Conservation (phyloP, 805 yeast genomes). For the Yamadazyma phyllophila region DNA sequence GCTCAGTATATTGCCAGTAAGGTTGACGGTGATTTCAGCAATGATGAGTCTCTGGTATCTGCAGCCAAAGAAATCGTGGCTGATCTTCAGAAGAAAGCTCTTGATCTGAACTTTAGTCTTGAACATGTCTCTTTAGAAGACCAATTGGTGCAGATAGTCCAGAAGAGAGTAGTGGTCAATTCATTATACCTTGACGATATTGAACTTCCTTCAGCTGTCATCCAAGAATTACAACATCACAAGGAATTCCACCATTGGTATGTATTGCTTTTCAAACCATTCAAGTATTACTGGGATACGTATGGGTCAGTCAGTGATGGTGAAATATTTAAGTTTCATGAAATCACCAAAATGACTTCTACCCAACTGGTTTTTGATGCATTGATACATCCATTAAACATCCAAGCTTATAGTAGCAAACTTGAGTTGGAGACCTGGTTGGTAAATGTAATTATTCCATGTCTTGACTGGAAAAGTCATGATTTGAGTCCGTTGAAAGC, state of each 20-base stretch:
- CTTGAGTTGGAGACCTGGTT: slow-evolving; percentile 23
- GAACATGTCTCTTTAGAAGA: background rate
- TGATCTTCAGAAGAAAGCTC: background rate
- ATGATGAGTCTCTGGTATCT: background rate
- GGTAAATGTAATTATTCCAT: slow-evolving; percentile 28
- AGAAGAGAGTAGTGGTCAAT: slow-evolving; percentile 18
- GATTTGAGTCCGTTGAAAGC: slow-evolving; percentile 24
- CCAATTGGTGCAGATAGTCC: slow-evolving; percentile 19
- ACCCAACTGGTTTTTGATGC: slow-evolving; percentile 19
- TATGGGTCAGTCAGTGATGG: slow-evolving; percentile 17
- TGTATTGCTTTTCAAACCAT: slow-evolving; percentile 27
- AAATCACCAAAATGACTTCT: slow-evolving; percentile 14
- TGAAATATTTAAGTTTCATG: slow-evolving; percentile 12
- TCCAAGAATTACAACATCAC: slow-evolving; percentile 11
- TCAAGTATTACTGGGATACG: slow-evolving; percentile 26
- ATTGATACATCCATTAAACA: slow-evolving; percentile 23
- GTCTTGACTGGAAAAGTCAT: slow-evolving; percentile 17
- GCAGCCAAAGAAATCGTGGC: background rate
- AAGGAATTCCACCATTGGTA: slow-evolving; percentile 26
- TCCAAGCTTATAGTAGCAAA: slow-evolving; percentile 13
- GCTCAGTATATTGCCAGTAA: slow-evolving; percentile 11
- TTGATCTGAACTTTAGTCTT: background rate
- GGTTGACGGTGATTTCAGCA: background rate
- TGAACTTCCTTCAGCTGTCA: slow-evolving; percentile 16
- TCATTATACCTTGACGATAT: slow-evolving; percentile 20